Evolutionary conservation across 208 protist genomes (phyloP).

Genomic region (Zelonia costaricensis): DNA sequence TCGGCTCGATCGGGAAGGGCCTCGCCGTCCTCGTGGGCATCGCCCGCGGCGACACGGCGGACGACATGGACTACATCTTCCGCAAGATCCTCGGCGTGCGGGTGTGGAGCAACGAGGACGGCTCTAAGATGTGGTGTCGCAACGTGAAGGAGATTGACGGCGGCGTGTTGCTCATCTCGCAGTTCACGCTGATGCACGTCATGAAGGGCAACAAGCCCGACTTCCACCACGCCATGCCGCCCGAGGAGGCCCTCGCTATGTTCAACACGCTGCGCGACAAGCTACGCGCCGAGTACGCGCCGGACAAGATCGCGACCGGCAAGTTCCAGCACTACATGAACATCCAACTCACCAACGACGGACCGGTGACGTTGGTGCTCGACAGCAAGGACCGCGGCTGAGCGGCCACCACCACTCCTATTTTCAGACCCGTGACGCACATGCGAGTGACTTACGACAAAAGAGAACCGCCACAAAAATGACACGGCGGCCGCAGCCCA

Average conservation of each 20-base stretch:
- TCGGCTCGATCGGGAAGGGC: conserved; percentile 76
- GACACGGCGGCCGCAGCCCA: no score
- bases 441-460: no score
- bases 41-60: conserved; percentile 56
- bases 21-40: conserved; percentile 88
- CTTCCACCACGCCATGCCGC: conserved; percentile 90
- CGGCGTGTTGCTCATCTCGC: conserved; percentile 85
- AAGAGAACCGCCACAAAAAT: not conserved
- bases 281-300: conserved; percentile 47
- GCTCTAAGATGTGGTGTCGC: conserved; percentile 68
- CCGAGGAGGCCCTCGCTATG: conserved; percentile 64
- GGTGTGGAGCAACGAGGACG: conserved; percentile 69
- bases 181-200: conserved; percentile 91
- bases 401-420: not conserved
- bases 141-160: conserved; percentile 87
- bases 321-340: conserved; percentile 91
- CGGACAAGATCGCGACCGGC: conserved; percentile 75
- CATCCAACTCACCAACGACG: conserved; percentile 82
- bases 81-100: conserved; percentile 77
- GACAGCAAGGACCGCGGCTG: conserved; percentile 61
- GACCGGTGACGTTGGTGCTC: conserved; percentile 87
- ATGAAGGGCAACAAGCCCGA: conserved; percentile 92
- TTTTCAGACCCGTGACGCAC: no score
- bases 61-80: conserved; percentile 81
- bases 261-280: conserved; percentile 79